phyloP scores from a whole-genome alignment of 768 basidiomycete species.

The Lactarius indigo region DNA sequence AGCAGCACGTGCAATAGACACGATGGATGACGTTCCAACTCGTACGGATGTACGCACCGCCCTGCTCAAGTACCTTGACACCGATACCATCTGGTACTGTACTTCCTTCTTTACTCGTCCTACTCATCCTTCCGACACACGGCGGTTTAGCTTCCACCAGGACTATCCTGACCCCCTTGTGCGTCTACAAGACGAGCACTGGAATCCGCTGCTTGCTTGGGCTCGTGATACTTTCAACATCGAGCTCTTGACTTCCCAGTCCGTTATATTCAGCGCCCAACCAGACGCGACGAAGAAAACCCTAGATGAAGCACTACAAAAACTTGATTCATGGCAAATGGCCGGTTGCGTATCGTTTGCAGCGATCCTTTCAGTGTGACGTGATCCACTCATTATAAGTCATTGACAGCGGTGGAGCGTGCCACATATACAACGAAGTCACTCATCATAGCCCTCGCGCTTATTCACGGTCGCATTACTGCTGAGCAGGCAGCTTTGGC shows the following conservation, averaged over 20 bases:
- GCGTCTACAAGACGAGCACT: slow-evolving; percentile 73
- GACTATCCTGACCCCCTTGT: slow-evolving; percentile 73
- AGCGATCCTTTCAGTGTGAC: not conserved
- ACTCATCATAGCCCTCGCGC: slow-evolving; percentile 80
- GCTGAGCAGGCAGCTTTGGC: slow-evolving; percentile 84
- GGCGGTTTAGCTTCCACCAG: slow-evolving; percentile 67
- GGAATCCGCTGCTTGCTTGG: slow-evolving; percentile 88
- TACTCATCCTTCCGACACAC: not conserved
- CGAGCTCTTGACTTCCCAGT: slow-evolving; percentile 64
- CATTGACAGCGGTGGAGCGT: slow-evolving; percentile 75
- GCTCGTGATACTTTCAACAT: slow-evolving; percentile 60
- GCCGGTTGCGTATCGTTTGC: slow-evolving; percentile 54
- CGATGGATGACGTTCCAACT: slow-evolving; percentile 52
- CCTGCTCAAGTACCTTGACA: slow-evolving; percentile 83
- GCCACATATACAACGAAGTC: slow-evolving; percentile 88
- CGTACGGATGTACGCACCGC: slow-evolving; percentile 61
- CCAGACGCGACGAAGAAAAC: slow-evolving; percentile 61
- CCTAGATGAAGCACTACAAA: slow-evolving; percentile 52
- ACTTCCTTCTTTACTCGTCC: not conserved
- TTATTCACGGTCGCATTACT: slow-evolving; percentile 70
- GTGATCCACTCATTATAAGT: not conserved
- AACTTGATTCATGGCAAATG: slow-evolving; percentile 80
- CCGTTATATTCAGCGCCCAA: slow-evolving; percentile 69
- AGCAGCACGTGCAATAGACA: slow-evolving; percentile 85
- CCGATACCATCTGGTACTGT: slow-evolving; percentile 85